Conservation (phyloP, 2,329 filamentous ascomycete genomes). For the Xylaria arbuscula region DNA sequence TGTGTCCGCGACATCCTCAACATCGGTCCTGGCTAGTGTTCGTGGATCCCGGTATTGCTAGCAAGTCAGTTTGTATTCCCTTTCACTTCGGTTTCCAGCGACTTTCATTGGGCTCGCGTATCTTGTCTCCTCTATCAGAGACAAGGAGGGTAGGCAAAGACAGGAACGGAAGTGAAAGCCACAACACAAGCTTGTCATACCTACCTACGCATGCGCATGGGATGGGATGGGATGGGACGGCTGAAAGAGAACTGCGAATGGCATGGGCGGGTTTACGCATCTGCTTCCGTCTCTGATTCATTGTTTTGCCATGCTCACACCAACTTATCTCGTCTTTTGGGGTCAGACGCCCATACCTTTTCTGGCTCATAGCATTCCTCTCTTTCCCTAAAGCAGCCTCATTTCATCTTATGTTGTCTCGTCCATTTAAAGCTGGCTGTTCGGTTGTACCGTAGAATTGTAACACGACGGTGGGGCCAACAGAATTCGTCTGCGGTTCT, state of each 20-base stretch:
- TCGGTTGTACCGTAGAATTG: slow-evolving; percentile 1
- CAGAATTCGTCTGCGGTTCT: slow-evolving; percentile 3
- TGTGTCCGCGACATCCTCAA: not conserved
- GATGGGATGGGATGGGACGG: not conserved
- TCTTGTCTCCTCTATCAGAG: slow-evolving; percentile 14
- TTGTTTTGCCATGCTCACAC: slow-evolving; percentile 28
- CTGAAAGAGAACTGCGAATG: slow-evolving; percentile 26
- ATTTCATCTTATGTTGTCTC: slow-evolving; percentile 15
- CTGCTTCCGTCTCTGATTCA: slow-evolving; percentile 32
- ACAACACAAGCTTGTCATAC: slow-evolving; percentile 23
- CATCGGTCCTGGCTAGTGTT: not conserved
- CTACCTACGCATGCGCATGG: slow-evolving; percentile 5
- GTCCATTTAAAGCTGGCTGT: slow-evolving; percentile 6
- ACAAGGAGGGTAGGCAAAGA: slow-evolving; percentile 10
- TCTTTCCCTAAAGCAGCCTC: slow-evolving; percentile 18
- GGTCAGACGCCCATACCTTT: slow-evolving; percentile 20
- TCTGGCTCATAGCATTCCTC: slow-evolving; percentile 15
- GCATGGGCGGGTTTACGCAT: slow-evolving; percentile 33
- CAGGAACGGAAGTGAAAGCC: slow-evolving; percentile 22
- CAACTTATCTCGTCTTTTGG: slow-evolving; percentile 16
- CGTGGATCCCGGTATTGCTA: not conserved
- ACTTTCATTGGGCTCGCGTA: slow-evolving; percentile 4
- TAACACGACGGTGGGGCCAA: slow-evolving; percentile 13
- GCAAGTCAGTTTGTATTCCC: not conserved
- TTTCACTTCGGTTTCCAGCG: slow-evolving; percentile 1